These are phyloP conservation scores for Paecilomyces dactylethromorphus DNA, from an alignment of 2,329 filamentous ascomycete species.

Conservation along the genomic window DNA sequence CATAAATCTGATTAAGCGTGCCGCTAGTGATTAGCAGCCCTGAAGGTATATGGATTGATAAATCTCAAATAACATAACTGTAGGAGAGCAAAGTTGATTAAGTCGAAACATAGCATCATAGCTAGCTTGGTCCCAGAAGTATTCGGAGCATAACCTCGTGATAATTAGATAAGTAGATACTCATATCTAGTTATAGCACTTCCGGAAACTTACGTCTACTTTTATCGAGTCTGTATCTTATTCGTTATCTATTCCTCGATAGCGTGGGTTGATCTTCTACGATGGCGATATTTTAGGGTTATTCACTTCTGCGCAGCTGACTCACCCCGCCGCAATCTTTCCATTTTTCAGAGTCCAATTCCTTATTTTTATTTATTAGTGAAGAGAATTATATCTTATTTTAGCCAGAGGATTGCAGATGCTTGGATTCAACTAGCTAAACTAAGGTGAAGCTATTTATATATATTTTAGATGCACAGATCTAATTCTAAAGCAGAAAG, in stretches of 20 bases:
- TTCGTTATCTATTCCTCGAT: not conserved
- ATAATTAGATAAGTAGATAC: not conserved
- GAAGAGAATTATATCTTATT: not conserved
- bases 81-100: not conserved
- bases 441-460: no score
- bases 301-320: not conserved
- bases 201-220: not conserved
- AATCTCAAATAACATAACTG: not conserved
- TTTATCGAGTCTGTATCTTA: not conserved
- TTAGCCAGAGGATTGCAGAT: no score
- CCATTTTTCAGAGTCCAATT: not conserved
- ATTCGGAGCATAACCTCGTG: not conserved
- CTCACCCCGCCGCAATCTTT: not conserved
- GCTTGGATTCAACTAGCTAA: no score
- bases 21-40: not conserved
- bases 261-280: not conserved
- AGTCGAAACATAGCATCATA: not conserved
- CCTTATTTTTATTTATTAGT: not conserved
- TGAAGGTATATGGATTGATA: not conserved
- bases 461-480: no score
- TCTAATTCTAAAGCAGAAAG: no score
- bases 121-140: not conserved
- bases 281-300: not conserved
- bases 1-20: not conserved
- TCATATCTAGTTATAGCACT: not conserved